These are phyloP conservation scores for Pneumocystis canis DNA, from an alignment of 1,139 yeast species.

Conservation along the genomic window DNA sequence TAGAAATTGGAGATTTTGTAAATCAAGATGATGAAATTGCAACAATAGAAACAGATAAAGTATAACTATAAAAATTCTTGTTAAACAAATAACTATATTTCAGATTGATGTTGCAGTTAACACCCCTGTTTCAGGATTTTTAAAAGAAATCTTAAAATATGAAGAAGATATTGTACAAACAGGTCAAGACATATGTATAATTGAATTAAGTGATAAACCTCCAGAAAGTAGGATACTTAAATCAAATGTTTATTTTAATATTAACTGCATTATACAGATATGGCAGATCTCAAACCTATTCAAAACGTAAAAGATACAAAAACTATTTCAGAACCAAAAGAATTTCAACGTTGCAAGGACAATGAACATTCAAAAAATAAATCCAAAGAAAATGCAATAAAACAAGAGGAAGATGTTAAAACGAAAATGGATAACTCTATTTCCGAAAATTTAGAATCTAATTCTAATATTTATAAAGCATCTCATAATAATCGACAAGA, in stretches of 20 bases:
- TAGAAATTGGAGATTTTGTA: constrained; percentile 72
- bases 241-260: constrained; percentile 19
- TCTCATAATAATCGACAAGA: constrained; percentile 36
- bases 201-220: constrained; percentile 82
- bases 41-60: constrained; percentile 90
- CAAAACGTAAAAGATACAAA: constrained; percentile 11
- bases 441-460: neutral
- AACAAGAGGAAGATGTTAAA: neutral
- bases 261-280: constrained; percentile 21
- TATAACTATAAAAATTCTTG: neutral
- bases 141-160: constrained; percentile 65
- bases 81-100: neutral
- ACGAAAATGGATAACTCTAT: neutral
- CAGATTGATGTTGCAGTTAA: constrained; percentile 86
- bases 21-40: constrained; percentile 83
- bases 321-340: constrained; percentile 15
- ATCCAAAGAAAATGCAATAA: constrained; percentile 19
- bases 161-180: constrained; percentile 93
- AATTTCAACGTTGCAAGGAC: constrained; percentile 23
- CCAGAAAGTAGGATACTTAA: constrained; percentile 41
- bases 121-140: constrained; percentile 83
- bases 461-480: constrained; percentile 25
- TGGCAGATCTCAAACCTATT: constrained; percentile 16
- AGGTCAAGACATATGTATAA: constrained; percentile 81
- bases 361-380: constrained; percentile 20